These are phyloP conservation scores for Aspergillus funiculosus DNA, from an alignment of 495 filamentous ascomycete genomes.

Conservation along the genomic window DNA sequence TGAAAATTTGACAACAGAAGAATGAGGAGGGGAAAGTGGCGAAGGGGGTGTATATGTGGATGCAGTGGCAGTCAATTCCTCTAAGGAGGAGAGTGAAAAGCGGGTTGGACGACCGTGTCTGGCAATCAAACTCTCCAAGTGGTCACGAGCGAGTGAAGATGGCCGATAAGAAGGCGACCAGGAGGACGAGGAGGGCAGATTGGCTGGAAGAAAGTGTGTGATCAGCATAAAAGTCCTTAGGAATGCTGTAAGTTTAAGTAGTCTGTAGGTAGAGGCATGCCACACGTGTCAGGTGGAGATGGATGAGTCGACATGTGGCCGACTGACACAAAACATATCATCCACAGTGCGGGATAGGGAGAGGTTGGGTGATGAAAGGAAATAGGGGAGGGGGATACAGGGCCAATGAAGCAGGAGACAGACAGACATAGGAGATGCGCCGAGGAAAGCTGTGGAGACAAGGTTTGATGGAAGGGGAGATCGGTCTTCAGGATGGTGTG, in stretches of 20 bases:
- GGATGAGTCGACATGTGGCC: slow-evolving; percentile 14
- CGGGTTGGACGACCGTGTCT: slow-evolving; percentile 44
- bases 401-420: slow-evolving; percentile 12
- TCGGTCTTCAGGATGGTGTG: background rate
- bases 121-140: slow-evolving; percentile 59
- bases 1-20: slow-evolving; percentile 15
- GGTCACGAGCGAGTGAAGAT: slow-evolving; percentile 67
- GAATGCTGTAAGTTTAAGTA: too few species aligned
- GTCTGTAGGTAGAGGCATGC: slow-evolving; percentile 29
- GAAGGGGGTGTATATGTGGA: slow-evolving; percentile 52
- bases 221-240: slow-evolving; percentile 46
- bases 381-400: slow-evolving; percentile 5
- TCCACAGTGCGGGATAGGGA: too few species aligned
- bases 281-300: slow-evolving; percentile 32
- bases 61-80: slow-evolving; percentile 64
- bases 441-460: slow-evolving; percentile 1
- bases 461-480: background rate
- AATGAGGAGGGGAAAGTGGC: slow-evolving; percentile 20
- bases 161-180: slow-evolving; percentile 30
- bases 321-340: slow-evolving; percentile 13
- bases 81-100: slow-evolving; percentile 69
- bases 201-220: slow-evolving; percentile 56
- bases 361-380: background rate
- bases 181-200: slow-evolving; percentile 49
- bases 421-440: background rate